phyloP scores from a whole-genome alignment of 1,139 yeast species.

The Suhomyces choctaworum region DNA sequence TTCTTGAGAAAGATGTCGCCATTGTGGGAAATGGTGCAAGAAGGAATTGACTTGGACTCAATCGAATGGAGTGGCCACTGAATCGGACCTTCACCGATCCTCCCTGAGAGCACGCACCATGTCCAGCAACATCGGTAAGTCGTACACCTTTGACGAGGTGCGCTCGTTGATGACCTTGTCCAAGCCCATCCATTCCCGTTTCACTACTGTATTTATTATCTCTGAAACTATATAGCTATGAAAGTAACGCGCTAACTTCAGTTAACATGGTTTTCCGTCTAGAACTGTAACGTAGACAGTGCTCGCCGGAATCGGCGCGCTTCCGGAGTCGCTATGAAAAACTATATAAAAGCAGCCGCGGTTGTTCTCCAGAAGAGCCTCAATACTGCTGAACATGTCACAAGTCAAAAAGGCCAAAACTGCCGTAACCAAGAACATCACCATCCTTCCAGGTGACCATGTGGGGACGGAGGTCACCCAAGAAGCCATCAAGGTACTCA shows the following conservation, averaged over 20 bases:
- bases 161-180: too few species aligned
- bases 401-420: constrained; percentile 14
- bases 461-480: constrained; percentile 87
- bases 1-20: constrained; percentile 93
- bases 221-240: too few species aligned
- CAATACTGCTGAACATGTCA: constrained; percentile 4
- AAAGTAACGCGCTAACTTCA: too few species aligned
- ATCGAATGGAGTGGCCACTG: constrained; percentile 98
- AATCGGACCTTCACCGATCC: too few species aligned
- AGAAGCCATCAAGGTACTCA: constrained; percentile 89
- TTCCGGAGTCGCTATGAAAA: constrained; percentile 3
- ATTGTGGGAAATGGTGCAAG: constrained; percentile 99
- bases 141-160: too few species aligned
- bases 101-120: too few species aligned
- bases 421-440: constrained; percentile 59
- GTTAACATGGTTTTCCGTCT: too few species aligned
- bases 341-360: constrained; percentile 1
- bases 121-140: too few species aligned
- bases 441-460: constrained; percentile 94
- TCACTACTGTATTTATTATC: too few species aligned
- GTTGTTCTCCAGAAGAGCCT: neutral
- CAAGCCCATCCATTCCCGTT: too few species aligned
- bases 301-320: constrained; percentile 3
- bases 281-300: too few species aligned
- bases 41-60: constrained; percentile 89